Conservation (phyloP, 2,329 filamentous ascomycete species). For the Chaetothyriales sp. region DNA sequence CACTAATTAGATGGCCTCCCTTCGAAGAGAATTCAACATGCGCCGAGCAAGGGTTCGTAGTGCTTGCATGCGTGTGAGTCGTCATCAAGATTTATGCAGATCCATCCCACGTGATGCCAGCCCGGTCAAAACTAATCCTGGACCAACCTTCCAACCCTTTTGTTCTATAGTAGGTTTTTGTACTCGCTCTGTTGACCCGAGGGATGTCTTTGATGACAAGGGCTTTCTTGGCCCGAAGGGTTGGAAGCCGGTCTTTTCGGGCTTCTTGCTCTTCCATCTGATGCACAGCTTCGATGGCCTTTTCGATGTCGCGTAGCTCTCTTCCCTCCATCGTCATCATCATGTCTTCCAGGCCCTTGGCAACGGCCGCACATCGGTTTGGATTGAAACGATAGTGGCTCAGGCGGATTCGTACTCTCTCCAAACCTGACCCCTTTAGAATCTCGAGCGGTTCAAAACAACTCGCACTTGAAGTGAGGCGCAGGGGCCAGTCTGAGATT, state of each 20-base stretch:
- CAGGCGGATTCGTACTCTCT: conserved; percentile 9
- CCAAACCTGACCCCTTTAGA: conserved; percentile 10
- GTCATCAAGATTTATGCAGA: not conserved
- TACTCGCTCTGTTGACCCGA: not conserved
- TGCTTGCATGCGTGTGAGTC: not conserved
- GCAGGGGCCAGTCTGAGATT: conserved; percentile 16
- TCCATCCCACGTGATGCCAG: too few relatives aligned
- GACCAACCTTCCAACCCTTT: not conserved
- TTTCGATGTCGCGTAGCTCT: conserved; percentile 6
- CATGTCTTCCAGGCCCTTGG: conserved; percentile 10
- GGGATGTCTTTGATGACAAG: conserved; percentile 5
- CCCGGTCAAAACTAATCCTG: not conserved
- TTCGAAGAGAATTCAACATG: not conserved
- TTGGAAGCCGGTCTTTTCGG: not conserved
- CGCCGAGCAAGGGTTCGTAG: not conserved
- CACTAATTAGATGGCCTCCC: too few relatives aligned
- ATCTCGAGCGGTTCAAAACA: conserved; percentile 11
- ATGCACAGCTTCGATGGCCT: conserved; percentile 6
- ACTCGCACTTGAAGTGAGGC: conserved; percentile 6
- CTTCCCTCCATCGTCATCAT: conserved; percentile 17
- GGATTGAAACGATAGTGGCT: conserved; percentile 12
- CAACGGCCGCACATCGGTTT: conserved; percentile 2
- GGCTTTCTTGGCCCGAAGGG: not conserved
- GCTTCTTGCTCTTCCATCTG: conserved; percentile 10
- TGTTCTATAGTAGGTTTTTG: not conserved